A percentile compares a stretch with the other conserved stretches of the same genome.
These are phyloP conservation scores for Apiospora koreana DNA, from an alignment of 2,329 filamentous ascomycete species.

Conservation along the genomic window DNA sequence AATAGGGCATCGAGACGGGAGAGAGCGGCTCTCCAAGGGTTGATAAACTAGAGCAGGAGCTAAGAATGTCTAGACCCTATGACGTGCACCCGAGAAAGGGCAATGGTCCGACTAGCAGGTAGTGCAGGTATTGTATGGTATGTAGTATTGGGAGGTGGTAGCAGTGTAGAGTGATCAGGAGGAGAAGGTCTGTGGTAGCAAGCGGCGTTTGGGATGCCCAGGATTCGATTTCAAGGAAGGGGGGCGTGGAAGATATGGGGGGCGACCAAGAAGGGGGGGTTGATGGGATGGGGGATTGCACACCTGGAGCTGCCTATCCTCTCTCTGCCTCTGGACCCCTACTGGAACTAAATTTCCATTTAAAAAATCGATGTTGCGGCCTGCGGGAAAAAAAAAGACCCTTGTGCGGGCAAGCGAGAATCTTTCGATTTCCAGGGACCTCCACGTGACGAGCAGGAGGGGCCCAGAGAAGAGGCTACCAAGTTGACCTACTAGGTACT, in stretches of 20 bases:
- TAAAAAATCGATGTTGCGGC: neutral
- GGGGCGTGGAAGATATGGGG: conserved; percentile 6
- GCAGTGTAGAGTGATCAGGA: neutral
- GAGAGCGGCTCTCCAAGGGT: conserved; percentile 1
- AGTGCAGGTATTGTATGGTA: neutral
- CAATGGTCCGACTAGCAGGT: neutral
- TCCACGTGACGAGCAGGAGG: conserved; percentile 6
- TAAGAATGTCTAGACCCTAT: conserved; percentile 5
- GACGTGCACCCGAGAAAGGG: neutral
- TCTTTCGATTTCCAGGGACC: conserved; percentile 8
- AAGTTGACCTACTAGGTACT: too few relatives aligned
- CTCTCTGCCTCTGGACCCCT: too few relatives aligned
- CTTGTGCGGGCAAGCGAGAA: conserved; percentile 5
- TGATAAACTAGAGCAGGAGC: neutral
- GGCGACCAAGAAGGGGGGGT: neutral
- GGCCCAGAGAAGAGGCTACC: neutral
- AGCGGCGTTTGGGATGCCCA: neutral
- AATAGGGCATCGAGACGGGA: neutral
- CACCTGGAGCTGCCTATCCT: conserved; percentile 4
- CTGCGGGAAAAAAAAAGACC: neutral
- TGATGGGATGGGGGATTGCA: neutral
- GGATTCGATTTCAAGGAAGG: conserved; percentile 1
- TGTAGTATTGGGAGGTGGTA: neutral
- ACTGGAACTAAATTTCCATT: neutral
- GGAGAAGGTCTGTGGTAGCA: neutral